Base-by-base conservation (phyloP, 257 asterid species). In the Henckelia pumila region DNA sequence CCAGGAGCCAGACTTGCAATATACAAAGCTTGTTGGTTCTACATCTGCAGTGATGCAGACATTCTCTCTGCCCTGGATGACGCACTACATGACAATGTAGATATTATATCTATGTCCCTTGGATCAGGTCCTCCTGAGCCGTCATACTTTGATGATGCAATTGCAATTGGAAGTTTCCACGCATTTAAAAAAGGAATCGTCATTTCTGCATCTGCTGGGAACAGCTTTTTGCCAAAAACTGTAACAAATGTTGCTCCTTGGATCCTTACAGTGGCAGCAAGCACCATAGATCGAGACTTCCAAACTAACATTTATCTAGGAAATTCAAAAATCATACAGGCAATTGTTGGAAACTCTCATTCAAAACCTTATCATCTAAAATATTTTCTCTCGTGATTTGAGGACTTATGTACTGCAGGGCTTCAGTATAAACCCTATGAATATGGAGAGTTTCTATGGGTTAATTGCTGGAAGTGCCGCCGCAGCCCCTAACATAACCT, bases 231-330 rank as follows among this genome's bases (percentile, higher is more conserved):
- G 8, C 83, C 83, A 0, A 49, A 50, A 9, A 79, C 76, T 50
- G 79, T 71, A 21, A 23, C 61, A 9, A 84, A 81, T 33, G 75
- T 72, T 32, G 86, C 83, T 55, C 86, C 89, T 19, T 84, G 86
- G 89, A 70, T 79, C 8, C 81, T 81, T 56, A 81, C 84, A 16
- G 81, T 81, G 33, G 89, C 85, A 35, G 86, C 89, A 52, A 81
- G 84, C 73, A 76, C 85, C 59, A 78, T 78, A 64, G 85, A 81
- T 70, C 80, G 82, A 14, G 84, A 82, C 58, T 44, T 79, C 9
- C 76, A 57, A 57, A 64, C 86, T 21, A 66, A 71, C 29, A 63
- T 86, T 53, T 71, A 70, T 57, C 77, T 84, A 40, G 82, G 88
- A 61, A 81, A 84, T 69, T 74, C 85, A 63, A 71, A 72, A 71